Percentiles rank a stretch among this genome's conserved stretches.
phyloP scores from a whole-genome alignment of 495 filamentous ascomycete genomes.

The Parathielavia hyrcaniae region DNA sequence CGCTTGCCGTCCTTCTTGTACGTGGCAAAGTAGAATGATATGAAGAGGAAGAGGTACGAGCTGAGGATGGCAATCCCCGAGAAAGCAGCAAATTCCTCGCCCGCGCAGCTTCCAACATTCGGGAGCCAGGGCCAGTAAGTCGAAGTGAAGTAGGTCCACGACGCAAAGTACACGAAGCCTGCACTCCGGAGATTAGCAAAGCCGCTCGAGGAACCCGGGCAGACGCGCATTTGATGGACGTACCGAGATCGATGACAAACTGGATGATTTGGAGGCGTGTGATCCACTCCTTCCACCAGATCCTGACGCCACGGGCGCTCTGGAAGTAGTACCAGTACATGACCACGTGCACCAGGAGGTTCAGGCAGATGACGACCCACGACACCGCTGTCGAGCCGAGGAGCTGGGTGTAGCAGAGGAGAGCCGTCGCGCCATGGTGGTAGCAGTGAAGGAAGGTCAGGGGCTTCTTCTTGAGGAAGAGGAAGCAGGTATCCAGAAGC shows the following conservation, averaged over 20 bases:
- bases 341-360: constrained; percentile 71
- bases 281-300: constrained; percentile 92
- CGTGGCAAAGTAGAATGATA: constrained; percentile 96
- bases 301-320: constrained; percentile 68
- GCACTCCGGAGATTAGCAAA: constrained; percentile 21
- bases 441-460: constrained; percentile 83
- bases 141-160: constrained; percentile 89
- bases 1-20: constrained; percentile 81
- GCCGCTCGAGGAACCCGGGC: background rate
- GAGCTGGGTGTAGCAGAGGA: constrained; percentile 81
- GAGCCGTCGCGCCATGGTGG: constrained; percentile 74
- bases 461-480: constrained; percentile 84
- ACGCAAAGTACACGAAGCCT: constrained; percentile 93
- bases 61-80: constrained; percentile 84
- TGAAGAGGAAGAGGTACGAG: constrained; percentile 95
- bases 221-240: constrained; percentile 18
- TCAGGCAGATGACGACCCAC: constrained; percentile 72
- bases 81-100: constrained; percentile 96
- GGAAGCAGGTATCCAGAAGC: constrained; percentile 72
- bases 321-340: constrained; percentile 83
- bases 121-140: constrained; percentile 86
- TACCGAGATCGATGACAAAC: constrained; percentile 75
- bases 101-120: constrained; percentile 77
- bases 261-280: constrained; percentile 79
- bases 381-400: constrained; percentile 70